Conservation (phyloP, 768 basidiomycete genomes). For the Lactarius vividus region DNA sequence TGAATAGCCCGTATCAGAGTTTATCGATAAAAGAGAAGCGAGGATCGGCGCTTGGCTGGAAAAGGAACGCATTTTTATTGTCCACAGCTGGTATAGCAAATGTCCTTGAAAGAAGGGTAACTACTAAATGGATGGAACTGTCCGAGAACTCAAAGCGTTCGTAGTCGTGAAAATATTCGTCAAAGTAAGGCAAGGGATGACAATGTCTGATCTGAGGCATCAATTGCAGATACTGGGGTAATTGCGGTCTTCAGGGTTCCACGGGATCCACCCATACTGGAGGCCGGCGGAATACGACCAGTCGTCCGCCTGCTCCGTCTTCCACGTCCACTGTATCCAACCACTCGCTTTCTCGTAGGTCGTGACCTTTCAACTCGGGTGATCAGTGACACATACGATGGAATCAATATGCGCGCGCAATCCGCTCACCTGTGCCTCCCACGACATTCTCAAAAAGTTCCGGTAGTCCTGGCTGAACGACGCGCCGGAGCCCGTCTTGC, state of each 20-base stretch:
- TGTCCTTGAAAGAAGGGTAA: neutral
- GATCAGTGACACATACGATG: too few relatives aligned
- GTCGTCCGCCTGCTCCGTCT: slow-evolving; percentile 78
- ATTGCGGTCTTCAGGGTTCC: slow-evolving; percentile 45
- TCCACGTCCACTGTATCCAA: slow-evolving; percentile 87
- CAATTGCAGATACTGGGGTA: slow-evolving; percentile 62
- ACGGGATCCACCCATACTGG: slow-evolving; percentile 80
- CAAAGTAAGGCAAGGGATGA: neutral
- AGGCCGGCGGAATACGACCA: slow-evolving; percentile 89
- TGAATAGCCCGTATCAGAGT: too few relatives aligned
- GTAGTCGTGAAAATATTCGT: neutral
- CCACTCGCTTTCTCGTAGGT: slow-evolving; percentile 68
- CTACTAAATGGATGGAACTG: neutral
- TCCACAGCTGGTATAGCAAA: neutral
- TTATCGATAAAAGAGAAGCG: too few relatives aligned
- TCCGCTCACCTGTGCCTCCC: slow-evolving; percentile 70
- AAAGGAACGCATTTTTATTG: neutral
- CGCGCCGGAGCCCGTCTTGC: slow-evolving; percentile 70
- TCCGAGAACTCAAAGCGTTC: neutral
- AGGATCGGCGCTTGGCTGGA: neutral
- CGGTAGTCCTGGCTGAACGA: slow-evolving; percentile 77
- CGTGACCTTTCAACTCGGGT: slow-evolving; percentile 34
- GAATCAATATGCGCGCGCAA: neutral
- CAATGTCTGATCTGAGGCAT: neutral
- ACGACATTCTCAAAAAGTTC: slow-evolving; percentile 74